phyloP scores from a whole-genome alignment of 139 green algal species.

The Eudorina sp. region DNA sequence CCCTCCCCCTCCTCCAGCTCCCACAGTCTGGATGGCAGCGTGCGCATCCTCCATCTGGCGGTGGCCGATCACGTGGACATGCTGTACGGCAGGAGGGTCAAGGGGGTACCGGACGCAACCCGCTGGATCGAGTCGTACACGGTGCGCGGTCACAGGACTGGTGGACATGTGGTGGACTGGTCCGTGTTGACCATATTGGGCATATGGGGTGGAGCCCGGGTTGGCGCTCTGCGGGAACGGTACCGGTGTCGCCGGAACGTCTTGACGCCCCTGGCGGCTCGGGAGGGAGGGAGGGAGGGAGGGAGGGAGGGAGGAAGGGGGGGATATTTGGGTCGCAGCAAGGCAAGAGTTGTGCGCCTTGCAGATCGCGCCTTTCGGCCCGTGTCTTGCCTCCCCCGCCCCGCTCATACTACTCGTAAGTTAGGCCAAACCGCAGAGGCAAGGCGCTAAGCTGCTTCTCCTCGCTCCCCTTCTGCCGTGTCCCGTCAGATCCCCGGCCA shows the following conservation, averaged over 20 bases:
- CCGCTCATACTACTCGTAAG: neutral
- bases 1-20: neutral
- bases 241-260: no score
- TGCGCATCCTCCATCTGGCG: conserved; percentile 53
- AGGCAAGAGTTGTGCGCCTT: no score
- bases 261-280: no score
- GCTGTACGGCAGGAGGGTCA: conserved; percentile 78
- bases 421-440: neutral
- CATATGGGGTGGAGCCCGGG: no score
- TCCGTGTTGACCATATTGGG: no score
- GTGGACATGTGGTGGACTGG: no score
- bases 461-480: neutral
- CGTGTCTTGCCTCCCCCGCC: neutral
- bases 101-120: conserved; percentile 61
- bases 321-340: no score
- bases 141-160: conserved; percentile 61
- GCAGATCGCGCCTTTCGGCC: no score
- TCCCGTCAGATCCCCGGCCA: conserved; percentile 28
- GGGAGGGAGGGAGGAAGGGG: no score
- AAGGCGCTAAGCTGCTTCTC: neutral
- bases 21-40: conserved; percentile 56
- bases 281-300: no score
- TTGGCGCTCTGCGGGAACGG: no score
- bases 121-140: conserved; percentile 85
- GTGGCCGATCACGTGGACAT: conserved; percentile 68